Evolutionary conservation across 805 yeast species (phyloP).

Genomic region (Tetrapisispora phaffii): DNA sequence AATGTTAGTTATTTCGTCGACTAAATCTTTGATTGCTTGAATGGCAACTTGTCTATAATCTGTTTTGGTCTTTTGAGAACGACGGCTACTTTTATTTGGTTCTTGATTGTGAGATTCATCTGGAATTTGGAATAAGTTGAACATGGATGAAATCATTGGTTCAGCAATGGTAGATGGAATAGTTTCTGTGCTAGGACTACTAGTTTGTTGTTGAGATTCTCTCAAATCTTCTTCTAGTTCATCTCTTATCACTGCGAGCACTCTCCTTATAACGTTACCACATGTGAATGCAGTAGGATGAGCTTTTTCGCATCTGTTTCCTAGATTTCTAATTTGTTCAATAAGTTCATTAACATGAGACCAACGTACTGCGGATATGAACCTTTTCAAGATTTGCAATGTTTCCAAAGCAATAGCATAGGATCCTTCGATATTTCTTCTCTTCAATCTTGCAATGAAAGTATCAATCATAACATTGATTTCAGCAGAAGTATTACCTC

Average conservation of each 20-base stretch:
- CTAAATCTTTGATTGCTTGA: slow-evolving; percentile 83
- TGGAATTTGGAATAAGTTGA: slow-evolving; percentile 61
- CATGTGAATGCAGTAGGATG: slow-evolving; percentile 83
- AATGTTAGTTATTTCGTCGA: slow-evolving; percentile 82
- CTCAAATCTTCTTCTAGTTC: slow-evolving; percentile 52
- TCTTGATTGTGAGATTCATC: slow-evolving; percentile 13
- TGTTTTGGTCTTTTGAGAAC: slow-evolving; percentile 23
- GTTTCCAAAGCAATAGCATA: slow-evolving; percentile 77
- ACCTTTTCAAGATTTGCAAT: slow-evolving; percentile 77
- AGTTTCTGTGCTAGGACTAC: slow-evolving; percentile 1
- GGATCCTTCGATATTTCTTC: slow-evolving; percentile 78
- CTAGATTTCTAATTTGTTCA: slow-evolving; percentile 60
- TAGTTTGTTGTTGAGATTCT: slow-evolving; percentile 13
- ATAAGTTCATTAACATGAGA: slow-evolving; percentile 63
- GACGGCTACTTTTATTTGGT: slow-evolving; percentile 16
- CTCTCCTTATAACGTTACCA: slow-evolving; percentile 87
- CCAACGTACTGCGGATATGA: slow-evolving; percentile 87
- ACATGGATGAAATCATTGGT: slow-evolving; percentile 75
- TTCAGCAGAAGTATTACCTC: slow-evolving; percentile 19
- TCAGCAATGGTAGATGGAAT: slow-evolving; percentile 19
- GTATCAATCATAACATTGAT: slow-evolving; percentile 35
- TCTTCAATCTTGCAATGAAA: slow-evolving; percentile 52
- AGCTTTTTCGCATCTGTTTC: slow-evolving; percentile 59
- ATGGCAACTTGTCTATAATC: slow-evolving; percentile 80
- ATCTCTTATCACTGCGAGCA: slow-evolving; percentile 77